phyloP scores from a whole-genome alignment of 352 stramenopile genomes.

The Phytophthora syringae region DNA sequence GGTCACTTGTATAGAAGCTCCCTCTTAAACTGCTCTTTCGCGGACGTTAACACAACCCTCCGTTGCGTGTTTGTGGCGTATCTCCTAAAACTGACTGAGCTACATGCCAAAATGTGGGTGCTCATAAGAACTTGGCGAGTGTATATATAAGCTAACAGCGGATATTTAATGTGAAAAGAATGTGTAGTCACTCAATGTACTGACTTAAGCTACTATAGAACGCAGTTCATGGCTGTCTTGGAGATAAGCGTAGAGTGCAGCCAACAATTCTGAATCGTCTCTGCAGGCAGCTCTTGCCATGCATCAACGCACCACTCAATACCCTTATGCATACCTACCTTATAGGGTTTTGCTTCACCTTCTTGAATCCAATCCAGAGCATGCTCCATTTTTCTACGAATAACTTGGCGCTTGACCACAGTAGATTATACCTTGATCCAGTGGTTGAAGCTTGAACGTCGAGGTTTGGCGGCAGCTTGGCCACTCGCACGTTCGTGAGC shows the following conservation, averaged over 20 bases:
- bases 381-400: constrained; percentile 7
- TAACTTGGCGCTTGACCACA: background rate
- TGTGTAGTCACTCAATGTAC: background rate
- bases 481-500: background rate
- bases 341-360: background rate
- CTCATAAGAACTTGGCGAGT: too few relatives aligned
- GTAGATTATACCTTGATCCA: constrained; percentile 7
- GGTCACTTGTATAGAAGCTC: too few relatives aligned
- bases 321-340: background rate
- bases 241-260: background rate
- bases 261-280: constrained; percentile 3
- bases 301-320: background rate
- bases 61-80: too few relatives aligned
- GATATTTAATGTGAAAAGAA: too few relatives aligned
- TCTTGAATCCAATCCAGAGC: background rate
- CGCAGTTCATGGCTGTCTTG: background rate
- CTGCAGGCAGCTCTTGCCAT: background rate
- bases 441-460: background rate
- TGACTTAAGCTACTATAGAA: background rate
- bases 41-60: too few relatives aligned
- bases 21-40: too few relatives aligned
- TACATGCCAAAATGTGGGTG: too few relatives aligned
- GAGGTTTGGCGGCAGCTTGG: background rate
- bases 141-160: too few relatives aligned
- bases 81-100: too few relatives aligned